Base-by-base conservation (phyloP, 495 filamentous ascomycete genomes). In the Poronia punctata region DNA sequence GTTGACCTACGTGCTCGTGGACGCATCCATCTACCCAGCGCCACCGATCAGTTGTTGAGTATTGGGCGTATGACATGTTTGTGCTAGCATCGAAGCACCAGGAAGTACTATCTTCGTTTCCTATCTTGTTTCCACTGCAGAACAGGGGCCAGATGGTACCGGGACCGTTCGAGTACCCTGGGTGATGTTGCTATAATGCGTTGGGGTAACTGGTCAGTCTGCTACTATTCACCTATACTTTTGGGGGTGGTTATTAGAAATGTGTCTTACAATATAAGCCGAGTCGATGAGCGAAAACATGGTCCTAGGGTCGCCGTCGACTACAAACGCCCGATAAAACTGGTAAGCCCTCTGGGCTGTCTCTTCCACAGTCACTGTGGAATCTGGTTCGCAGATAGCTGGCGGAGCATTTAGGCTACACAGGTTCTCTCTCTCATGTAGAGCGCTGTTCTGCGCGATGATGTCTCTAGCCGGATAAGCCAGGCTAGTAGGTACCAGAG, bases 241-340 rank as follows among this genome's bases (percentile, higher is more conserved):
- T 32, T 16, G 24, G 14, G 15, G 22, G 22, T 20, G 28, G 35
- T 21, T 25, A 52, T n/a, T n/a, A n/a, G n/a, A n/a, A n/a, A n/a
- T n/a, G n/a, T n/a, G n/a, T n/a, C 56, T 51, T 35, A 67, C 64
- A 33, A 47, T 59, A 31, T 67, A 67, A 11, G 35, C 43, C 11
- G 57, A 57, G 25, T 68, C 67, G 24, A 70, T 70, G 22, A 65
- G 46, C 10, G 67, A 68, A 40, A 70, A 70, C 67, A 70, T 70
- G 32, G 52, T 66, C 37, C 56, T 54, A 4, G 67, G 65, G 29
- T 68, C 62, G 7, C 65, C 67, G 31, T 70, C 67, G 4, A 66
- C 62, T 3, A 70, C 61, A 30, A 70, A 70, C 1, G 65, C 65
- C 33, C 67, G 67, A 37, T 70, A 70, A 50, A 70, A 70, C 32